Base-by-base conservation (phyloP, 441 rosid genomes). In the Mallotus japonicus region DNA sequence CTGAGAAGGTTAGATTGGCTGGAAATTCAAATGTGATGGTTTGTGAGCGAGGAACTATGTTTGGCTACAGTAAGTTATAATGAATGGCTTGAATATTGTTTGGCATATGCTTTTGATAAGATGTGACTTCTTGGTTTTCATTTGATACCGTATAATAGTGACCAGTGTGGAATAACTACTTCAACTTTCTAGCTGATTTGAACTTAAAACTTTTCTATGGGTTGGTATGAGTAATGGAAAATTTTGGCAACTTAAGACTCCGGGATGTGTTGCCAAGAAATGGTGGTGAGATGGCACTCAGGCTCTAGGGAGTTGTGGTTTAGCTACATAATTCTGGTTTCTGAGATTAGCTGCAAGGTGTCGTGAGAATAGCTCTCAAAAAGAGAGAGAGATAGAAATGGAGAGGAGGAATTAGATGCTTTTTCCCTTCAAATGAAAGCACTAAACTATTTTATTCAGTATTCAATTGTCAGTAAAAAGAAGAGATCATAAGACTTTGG, bases 11-110 rank as follows among this genome's bases (percentile, higher is more conserved):
- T 75, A 85, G 88, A 74, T 75, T 89, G 76, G 94, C 98, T 62
- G 98, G 98, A 73, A 93, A 93, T 81, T 84, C 92, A 40, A 86
- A 91, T 79, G 93, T 93, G 71, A 93, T 93, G 98, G 94, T 93
- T 62, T 91, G 98, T 42, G 97, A 91, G 79, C 85, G 97, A 76
- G 98, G 98, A 82, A 93, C 98, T 61, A 93, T 93, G 97, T 93
- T 93, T 79, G 98, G 98, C 71, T 93, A 91, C 78, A 87, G 97
- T 93, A 90, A 93, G 98, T 87, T 46, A 28, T 49, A 60, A 10
- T 60, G 34, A 32, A 24, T 66, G 68, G 46, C 51, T 62, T 65
- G 61, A 73, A n/a, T 72, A 61, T 8, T 16, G 49, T 67, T 46
- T 73, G 69, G n/a, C 11, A 22, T 61, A 42, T 34, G 75, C 47